Percentiles rank a stretch among this genome's conserved stretches.
Evolutionary conservation across 306 rosid genomes (phyloP).

Genomic region (Pyrus pyrifolia): DNA sequence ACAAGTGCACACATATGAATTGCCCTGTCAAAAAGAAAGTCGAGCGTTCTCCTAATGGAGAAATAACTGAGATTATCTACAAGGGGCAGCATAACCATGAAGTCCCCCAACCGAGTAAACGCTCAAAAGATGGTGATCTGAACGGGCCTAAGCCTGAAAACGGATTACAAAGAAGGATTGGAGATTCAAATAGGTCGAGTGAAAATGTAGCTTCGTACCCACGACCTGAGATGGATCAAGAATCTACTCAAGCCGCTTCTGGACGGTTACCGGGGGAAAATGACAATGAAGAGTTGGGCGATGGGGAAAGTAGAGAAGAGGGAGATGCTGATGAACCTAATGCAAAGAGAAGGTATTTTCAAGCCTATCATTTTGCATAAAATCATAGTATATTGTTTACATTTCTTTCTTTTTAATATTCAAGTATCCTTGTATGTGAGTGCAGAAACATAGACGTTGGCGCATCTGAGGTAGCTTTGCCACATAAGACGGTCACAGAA

Average conservation of each 20-base stretch:
- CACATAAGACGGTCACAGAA: conserved; percentile 83
- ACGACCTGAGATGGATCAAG: conserved; percentile 33
- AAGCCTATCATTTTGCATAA: conserved; percentile 1
- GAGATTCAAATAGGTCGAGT: conserved; percentile 35
- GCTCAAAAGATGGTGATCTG: conserved; percentile 57
- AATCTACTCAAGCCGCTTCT: conserved; percentile 35
- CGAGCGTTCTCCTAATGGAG: conserved; percentile 84
- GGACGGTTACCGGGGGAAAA: conserved; percentile 44
- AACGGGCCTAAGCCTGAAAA: conserved; percentile 55
- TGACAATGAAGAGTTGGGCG: conserved; percentile 62
- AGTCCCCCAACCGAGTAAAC: conserved; percentile 62
- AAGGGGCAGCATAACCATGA: conserved; percentile 96
- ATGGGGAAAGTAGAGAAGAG: conserved; percentile 50
- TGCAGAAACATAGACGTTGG: conserved; percentile 66
- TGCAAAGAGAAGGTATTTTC: conserved; percentile 73
- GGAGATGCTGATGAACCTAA: conserved; percentile 58
- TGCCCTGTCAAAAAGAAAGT: conserved; percentile 93
- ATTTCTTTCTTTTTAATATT: conserved; percentile 6
- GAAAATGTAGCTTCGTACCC: conserved; percentile 37
- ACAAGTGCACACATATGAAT: conserved; percentile 80
- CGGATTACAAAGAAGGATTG: conserved; percentile 48
- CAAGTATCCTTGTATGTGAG: conserved; percentile 9
- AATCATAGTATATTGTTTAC: neutral
- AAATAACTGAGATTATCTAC: conserved; percentile 85
- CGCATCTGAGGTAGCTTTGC: conserved; percentile 46